These are phyloP conservation scores for Barnettozyma siamensis DNA, from an alignment of 805 yeast genomes.

Conservation along the genomic window DNA sequence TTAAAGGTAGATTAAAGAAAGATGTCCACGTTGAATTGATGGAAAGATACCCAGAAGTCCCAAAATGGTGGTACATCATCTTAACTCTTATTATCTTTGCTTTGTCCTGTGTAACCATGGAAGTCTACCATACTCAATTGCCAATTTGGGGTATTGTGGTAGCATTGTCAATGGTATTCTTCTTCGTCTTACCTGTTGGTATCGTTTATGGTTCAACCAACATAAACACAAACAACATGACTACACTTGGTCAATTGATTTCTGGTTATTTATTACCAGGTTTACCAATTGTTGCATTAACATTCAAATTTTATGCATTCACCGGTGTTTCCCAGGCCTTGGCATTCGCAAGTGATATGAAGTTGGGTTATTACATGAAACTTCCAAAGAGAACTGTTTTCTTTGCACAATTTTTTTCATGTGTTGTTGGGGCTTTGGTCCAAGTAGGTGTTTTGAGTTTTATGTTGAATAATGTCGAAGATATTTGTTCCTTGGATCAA, in stretches of 20 bases:
- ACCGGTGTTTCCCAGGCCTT: conserved; percentile 50
- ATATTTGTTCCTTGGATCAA: conserved; percentile 32
- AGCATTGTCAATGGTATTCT: conserved; percentile 47
- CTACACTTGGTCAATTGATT: conserved; percentile 48
- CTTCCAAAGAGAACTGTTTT: conserved; percentile 56
- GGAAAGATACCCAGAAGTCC: conserved; percentile 54
- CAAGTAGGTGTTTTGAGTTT: conserved; percentile 30
- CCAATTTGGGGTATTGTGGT: conserved; percentile 61
- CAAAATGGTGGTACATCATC: conserved; percentile 59
- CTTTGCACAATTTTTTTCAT: conserved; percentile 36
- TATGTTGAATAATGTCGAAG: conserved; percentile 28
- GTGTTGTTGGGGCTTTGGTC: conserved; percentile 27
- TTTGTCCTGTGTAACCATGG: conserved; percentile 33
- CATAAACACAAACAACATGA: conserved; percentile 39
- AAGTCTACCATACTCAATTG: conserved; percentile 26
- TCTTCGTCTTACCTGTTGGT: conserved; percentile 57
- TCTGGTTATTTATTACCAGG: conserved; percentile 37
- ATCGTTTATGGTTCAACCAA: conserved; percentile 60
- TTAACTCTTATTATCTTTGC: conserved; percentile 41
- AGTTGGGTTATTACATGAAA: conserved; percentile 38
- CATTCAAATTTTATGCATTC: conserved; percentile 55
- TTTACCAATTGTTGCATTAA: conserved; percentile 54
- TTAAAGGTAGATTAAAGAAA: conserved; percentile 37
- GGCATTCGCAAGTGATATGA: conserved; percentile 48
- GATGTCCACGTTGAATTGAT: conserved; percentile 47